Evolutionary conservation across 2,329 filamentous ascomycete species (phyloP), one percentile per base, ranked within the genome.

Genomic region (Chaetomium globosum): DNA sequence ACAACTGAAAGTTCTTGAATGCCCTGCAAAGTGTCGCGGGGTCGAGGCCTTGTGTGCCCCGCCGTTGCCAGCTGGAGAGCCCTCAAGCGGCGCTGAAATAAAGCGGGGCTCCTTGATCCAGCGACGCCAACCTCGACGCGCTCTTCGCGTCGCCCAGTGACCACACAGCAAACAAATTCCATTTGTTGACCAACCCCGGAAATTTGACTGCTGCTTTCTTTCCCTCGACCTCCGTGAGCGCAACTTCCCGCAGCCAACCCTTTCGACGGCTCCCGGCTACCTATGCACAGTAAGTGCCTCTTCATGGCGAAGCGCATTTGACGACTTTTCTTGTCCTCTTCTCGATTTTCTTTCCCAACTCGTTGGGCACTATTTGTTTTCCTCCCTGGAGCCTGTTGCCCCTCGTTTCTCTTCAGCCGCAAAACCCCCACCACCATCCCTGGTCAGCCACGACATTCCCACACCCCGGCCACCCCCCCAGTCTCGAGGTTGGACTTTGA

Each of bases 161-260:
- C 63, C 19, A n/a, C n/a, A n/a, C n/a, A 36, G 36, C 36, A 59
- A 64, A 39, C 55, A 46, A 43, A 55, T 53, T 49, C 67, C 65
- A 53, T 67, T 68, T 71, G 69, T 71, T 71, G 69, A 71, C 67
- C 65, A 65, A 67, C 69, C 58, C 26, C 26, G 31, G 39, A 65
- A 68, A 62, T 65, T 66, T 58, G 56, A 57, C 36, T 51, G 59
- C 36, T 58, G 36, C 39, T 21, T 26, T 16, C 16, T 30, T 26
- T 28, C 56, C 62, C 19, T 53, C 61, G 26, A 58, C n/a, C 39
- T 48, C n/a, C 23, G 49, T 56, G 48, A 33, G 8, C 46, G 51
- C 28, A 55, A 30, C 43, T n/a, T 49, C 9, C 19, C 1, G 26
- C 30, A 21, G 16, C 21, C 16, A 61, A 30, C 52, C 16, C 5